These are phyloP conservation scores for Chrysosporium keratinophilum DNA, from an alignment of 2,329 filamentous ascomycete genomes.

Conservation along the genomic window DNA sequence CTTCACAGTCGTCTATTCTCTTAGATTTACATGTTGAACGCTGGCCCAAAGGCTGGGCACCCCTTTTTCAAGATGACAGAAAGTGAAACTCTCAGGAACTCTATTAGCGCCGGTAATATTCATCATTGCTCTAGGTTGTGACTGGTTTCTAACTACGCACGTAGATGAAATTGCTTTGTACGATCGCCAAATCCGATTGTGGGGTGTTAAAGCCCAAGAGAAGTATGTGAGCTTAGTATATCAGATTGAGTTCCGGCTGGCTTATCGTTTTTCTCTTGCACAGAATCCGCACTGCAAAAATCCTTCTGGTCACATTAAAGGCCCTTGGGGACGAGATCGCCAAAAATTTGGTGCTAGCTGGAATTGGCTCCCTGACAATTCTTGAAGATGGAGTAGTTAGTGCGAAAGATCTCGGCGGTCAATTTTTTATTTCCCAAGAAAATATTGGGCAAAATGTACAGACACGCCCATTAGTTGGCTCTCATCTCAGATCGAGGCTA, in stretches of 20 bases:
- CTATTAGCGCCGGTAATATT: slow-evolving; percentile 26
- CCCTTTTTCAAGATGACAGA: neutral
- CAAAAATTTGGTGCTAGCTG: slow-evolving; percentile 92
- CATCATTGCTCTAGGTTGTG: neutral
- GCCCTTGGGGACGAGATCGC: slow-evolving; percentile 88
- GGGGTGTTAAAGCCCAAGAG: slow-evolving; percentile 92
- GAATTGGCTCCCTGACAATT: slow-evolving; percentile 81
- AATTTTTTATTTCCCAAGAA: slow-evolving; percentile 68
- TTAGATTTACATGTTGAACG: no score
- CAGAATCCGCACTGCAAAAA: slow-evolving; percentile 76
- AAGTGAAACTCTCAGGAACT: neutral
- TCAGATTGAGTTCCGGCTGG: neutral
- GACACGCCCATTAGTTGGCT: slow-evolving; percentile 1
- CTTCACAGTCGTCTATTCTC: no score
- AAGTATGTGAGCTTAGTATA: slow-evolving; percentile 35
- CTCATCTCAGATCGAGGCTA: slow-evolving; percentile 11
- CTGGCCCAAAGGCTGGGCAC: no score
- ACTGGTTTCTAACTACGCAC: neutral
- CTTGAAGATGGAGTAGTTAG: slow-evolving; percentile 66
- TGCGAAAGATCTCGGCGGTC: slow-evolving; percentile 67
- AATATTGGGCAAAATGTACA: slow-evolving; percentile 63
- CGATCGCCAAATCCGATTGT: slow-evolving; percentile 91
- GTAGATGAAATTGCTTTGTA: slow-evolving; percentile 93
- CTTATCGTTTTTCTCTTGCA: neutral
- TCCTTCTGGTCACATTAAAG: slow-evolving; percentile 79